Evolutionary conservation across 441 rosid species (phyloP), one percentile per base, ranked within the genome.

Genomic region (Aleurites moluccanus): DNA sequence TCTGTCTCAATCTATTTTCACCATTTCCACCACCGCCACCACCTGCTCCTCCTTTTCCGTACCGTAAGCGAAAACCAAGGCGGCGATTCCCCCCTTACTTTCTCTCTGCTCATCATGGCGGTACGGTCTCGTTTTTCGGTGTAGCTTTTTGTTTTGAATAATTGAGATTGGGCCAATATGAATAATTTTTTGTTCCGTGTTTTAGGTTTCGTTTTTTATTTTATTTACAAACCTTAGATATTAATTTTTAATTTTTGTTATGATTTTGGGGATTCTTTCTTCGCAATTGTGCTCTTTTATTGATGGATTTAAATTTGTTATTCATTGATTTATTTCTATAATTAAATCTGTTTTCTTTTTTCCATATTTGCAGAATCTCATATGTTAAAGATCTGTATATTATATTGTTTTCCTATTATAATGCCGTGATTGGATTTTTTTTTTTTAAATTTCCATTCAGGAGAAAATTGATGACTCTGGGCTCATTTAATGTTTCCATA

Each of bases 81-180:
- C 45, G 57, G 67, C 57, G 47, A 13, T 0, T 30, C n/a, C 15
- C 35, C 4, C 20, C 44, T n/a, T 57, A 6, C 38, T 21, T 42
- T 56, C 64, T 33, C 38, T 38, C 14, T 38, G 13, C 52, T 64
- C 15, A 11, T 52, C 64, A 73, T 73, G 76, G 76, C 70, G 70
- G 76, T 73, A 73, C 16, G 70, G 0, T 0, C 16, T 56, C 23
- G 3, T 33, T 15, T 33, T 15, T 25, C 18, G 1, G n/a, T 33
- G 25, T 8, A 0, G 13, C 18, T 21, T 44, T 27, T 44, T 25
- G 14, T 40, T n/a, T 64, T n/a, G 10, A 7, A 13, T 15, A 6
- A 38, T 23, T 66, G 10, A 60, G 35, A 60, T 60, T 60, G 64
- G 64, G 14, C 38, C 16, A 14, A 13, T 27, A 60, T 60, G 38